Conservation (phyloP, 2,329 filamentous ascomycete genomes). For the Diaporthe sp. region DNA sequence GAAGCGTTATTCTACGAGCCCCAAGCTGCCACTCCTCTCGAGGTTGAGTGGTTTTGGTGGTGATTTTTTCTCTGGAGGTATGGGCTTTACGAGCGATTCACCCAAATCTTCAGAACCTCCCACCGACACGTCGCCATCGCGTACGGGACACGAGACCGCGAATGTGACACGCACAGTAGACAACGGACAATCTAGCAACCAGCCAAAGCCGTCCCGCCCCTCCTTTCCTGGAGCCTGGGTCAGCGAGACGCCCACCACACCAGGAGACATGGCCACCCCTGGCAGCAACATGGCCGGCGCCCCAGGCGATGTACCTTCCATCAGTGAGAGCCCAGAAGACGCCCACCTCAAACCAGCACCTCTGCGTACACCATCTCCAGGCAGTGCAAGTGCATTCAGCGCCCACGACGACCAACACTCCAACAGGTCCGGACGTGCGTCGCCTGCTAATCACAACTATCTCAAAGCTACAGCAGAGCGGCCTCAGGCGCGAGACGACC, state of each 20-base stretch:
- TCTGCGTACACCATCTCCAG: conserved; percentile 35
- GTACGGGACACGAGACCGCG: background rate
- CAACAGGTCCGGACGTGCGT: conserved; percentile 14
- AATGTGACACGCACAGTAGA: background rate
- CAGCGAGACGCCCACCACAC: conserved; percentile 47
- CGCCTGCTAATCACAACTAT: conserved; percentile 26
- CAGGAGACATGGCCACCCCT: conserved; percentile 42
- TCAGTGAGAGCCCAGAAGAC: conserved; percentile 36
- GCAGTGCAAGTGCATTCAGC: conserved; percentile 30
- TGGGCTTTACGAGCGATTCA: conserved; percentile 46
- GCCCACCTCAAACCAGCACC: conserved; percentile 36
- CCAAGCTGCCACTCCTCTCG: conserved; percentile 69
- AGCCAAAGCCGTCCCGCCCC: conserved; percentile 43
- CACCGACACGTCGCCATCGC: conserved; percentile 9
- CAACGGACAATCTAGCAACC: background rate
- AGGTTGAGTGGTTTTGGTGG: conserved; percentile 73
- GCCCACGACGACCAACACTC: conserved; percentile 15
- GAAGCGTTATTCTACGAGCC: conserved; percentile 64
- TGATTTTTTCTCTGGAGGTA: conserved; percentile 65
- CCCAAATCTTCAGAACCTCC: conserved; percentile 41
- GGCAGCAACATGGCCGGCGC: conserved; percentile 20
- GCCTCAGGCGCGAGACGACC: background rate
- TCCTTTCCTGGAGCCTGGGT: conserved; percentile 52
- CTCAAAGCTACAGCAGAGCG: conserved; percentile 29
- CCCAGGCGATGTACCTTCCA: conserved; percentile 28